Percentiles rank a stretch among this genome's conserved stretches.
Conservation (phyloP, 345 rosid genomes). For the Aquilaria yunnanensis region DNA sequence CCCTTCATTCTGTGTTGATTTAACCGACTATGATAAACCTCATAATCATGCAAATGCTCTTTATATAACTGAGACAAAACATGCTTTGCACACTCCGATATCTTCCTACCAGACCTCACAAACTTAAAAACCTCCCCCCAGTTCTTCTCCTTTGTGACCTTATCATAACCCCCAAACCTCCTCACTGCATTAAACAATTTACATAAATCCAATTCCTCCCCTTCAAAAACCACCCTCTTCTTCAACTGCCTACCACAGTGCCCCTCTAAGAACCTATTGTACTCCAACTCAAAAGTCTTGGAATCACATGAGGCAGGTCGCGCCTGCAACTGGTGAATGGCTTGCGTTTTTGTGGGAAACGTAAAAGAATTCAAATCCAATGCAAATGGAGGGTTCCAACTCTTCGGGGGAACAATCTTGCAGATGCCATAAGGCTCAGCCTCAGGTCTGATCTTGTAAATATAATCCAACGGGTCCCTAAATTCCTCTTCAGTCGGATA, state of each 20-base stretch:
- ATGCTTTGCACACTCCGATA: constrained; percentile 84
- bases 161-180: constrained; percentile 85
- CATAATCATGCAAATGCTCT: constrained; percentile 79
- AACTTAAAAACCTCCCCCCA: constrained; percentile 88
- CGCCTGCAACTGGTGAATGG: constrained; percentile 89
- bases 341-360: constrained; percentile 91
- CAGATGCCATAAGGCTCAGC: constrained; percentile 94
- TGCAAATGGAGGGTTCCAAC: constrained; percentile 79
- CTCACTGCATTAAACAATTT: constrained; percentile 81
- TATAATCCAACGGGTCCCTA: constrained; percentile 74
- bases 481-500: constrained; percentile 82
- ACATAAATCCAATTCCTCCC: constrained; percentile 85
- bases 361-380: constrained; percentile 55
- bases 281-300: constrained; percentile 85
- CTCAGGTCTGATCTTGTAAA: constrained; percentile 71
- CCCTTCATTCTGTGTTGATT: constrained; percentile 36
- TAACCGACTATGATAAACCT: constrained; percentile 48
- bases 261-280: constrained; percentile 66
- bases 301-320: constrained; percentile 86
- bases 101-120: constrained; percentile 52
- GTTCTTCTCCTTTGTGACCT: constrained; percentile 61
- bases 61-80: constrained; percentile 74
- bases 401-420: constrained; percentile 78
- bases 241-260: constrained; percentile 63
- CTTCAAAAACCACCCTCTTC: constrained; percentile 77